Evolutionary conservation across 805 yeast species (phyloP), one percentile per base, ranked within the genome.

Genomic region (Starmerella floris): DNA sequence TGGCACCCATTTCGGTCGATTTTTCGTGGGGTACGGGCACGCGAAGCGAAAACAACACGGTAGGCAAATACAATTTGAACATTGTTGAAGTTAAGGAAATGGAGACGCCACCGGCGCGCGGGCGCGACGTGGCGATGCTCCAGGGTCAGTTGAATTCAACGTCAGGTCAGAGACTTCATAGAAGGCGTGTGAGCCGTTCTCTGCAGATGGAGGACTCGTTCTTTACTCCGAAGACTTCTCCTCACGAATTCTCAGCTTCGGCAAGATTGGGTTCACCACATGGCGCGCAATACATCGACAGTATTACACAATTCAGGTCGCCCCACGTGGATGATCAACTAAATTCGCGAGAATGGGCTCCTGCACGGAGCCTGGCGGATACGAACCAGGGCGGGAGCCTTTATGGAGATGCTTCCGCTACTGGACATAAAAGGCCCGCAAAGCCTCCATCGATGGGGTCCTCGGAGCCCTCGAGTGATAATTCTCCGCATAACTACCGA

Each of bases 41-140:
- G 22, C n/a, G 31, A 17, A 3, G 22, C 37, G 44, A 41, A 41
- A 41, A 41, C 37, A 37, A 41, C 37, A 41, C 44, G 40, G 32
- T 23, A 32, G 22, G 22, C 22, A 22, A 5, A 16, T n/a, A 16
- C 15, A 23, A 11, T 3, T 5, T 19, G 3, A 19, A 31, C 23
- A 22, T 6, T 21, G 5, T 23, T 19, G 13, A 21, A 11, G 6
- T 16, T 8, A 17, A 37, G 37, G 21, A 37, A 22, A 46, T 46
- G 50, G 50, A 46, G 45, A 43, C 50, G 45, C 50, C 50, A 25
- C 44, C 50, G 41, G 37, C 48, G 42, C 46, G 41, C 37, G 45
- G 41, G 38, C 41, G 40, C 39, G 46, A 44, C 44, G 43, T 42
- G 39, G 44, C 43, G 17, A 32, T 46, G 41, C 48, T 49, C 20